Percentiles rank a stretch among this genome's conserved stretches.
Evolutionary conservation across 2,329 filamentous ascomycete species (phyloP).

Genomic region (Penicillium paneum): DNA sequence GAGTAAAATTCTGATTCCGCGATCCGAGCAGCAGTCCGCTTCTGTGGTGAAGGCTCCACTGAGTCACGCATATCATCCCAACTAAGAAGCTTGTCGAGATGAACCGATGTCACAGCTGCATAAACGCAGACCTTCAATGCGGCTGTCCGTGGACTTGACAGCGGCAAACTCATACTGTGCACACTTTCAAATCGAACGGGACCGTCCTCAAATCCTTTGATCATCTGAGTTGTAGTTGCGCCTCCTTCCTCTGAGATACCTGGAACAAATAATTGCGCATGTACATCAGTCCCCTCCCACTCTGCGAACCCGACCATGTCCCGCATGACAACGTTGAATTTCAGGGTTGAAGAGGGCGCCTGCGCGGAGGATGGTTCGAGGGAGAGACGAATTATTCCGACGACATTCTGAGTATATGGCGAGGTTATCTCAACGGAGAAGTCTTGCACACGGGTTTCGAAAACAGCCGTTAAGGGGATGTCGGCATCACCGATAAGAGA

Average conservation of each 20-base stretch:
- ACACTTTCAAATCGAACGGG: constrained; percentile 94
- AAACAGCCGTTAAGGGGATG: constrained; percentile 87
- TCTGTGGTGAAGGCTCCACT: constrained; percentile 54
- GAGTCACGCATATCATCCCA: constrained; percentile 98
- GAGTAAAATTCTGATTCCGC: constrained; percentile 89
- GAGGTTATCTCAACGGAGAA: constrained; percentile 88
- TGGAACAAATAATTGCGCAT: constrained; percentile 94
- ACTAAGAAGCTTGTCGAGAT: constrained; percentile 92
- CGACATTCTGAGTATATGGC: constrained; percentile 83
- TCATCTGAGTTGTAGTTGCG: constrained; percentile 92
- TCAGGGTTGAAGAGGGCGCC: constrained; percentile 85
- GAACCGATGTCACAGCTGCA: constrained; percentile 85
- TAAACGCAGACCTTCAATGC: constrained; percentile 85
- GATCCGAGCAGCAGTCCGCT: constrained; percentile 64
- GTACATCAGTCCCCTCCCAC: constrained; percentile 89
- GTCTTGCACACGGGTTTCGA: constrained; percentile 91
- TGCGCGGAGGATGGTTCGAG: constrained; percentile 91
- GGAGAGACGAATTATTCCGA: constrained; percentile 86
- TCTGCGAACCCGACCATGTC: constrained; percentile 93
- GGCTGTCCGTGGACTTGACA: constrained; percentile 70
- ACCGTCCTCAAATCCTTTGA: constrained; percentile 88
- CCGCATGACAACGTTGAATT: constrained; percentile 99
- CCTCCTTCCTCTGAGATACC: constrained; percentile 85
- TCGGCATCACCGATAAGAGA: constrained; percentile 90
- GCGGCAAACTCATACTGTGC: constrained; percentile 92